phyloP scores from a whole-genome alignment of 345 rosid genomes.

The Zanthoxylum bungeanum region DNA sequence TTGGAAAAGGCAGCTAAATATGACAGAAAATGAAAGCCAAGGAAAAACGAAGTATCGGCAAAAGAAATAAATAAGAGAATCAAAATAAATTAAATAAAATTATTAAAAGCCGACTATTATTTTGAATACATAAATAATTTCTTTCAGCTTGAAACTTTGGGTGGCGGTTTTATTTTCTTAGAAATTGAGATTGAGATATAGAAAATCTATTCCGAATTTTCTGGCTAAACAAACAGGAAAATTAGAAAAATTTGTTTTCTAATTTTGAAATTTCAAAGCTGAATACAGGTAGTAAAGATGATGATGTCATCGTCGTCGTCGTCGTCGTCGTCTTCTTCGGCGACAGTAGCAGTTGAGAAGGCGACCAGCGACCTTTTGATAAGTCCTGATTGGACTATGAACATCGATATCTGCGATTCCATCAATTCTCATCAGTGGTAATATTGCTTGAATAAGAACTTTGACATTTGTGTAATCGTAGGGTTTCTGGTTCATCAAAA shows the following conservation, averaged over 20 bases:
- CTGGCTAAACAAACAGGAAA: constrained; percentile 7
- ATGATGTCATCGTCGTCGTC: too few relatives aligned
- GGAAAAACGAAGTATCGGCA: neutral
- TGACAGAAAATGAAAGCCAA: neutral
- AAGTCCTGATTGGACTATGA: constrained; percentile 93
- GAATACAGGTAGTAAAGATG: constrained; percentile 13
- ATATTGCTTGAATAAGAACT: neutral
- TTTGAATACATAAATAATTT: neutral
- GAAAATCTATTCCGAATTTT: too few relatives aligned
- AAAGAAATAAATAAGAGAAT: constrained; percentile 4
- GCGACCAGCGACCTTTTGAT: constrained; percentile 88
- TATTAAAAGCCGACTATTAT: neutral
- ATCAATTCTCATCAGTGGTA: constrained; percentile 80
- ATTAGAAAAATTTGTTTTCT: neutral
- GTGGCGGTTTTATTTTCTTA: neutral
- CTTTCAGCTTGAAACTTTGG: neutral
- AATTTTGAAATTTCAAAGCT: neutral
- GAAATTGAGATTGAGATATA: too few relatives aligned
- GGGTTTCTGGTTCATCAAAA: constrained; percentile 12
- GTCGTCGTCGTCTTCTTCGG: constrained; percentile 64
- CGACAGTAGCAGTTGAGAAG: constrained; percentile 84
- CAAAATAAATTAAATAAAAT: neutral
- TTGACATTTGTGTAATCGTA: neutral
- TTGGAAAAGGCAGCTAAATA: neutral
- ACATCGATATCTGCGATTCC: constrained; percentile 91